Evolutionary conservation across 2,329 filamentous ascomycete species (phyloP), one percentile per base, ranked within the genome.

Genomic region (Thermochaetoides dissita): DNA sequence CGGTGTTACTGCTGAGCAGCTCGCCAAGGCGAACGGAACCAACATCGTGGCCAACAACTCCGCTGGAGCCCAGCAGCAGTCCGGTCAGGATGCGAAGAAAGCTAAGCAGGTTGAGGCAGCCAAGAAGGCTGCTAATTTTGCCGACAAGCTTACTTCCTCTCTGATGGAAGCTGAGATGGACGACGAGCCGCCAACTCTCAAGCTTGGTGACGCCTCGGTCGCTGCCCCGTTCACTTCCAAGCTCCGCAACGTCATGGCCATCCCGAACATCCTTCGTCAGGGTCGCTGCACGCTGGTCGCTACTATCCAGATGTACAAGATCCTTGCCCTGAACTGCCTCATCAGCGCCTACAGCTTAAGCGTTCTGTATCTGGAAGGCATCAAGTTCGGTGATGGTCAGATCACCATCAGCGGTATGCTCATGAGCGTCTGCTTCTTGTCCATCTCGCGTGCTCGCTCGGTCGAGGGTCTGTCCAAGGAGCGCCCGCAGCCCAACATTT

Each of bases 251-350:
- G 91, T 98, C 45, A 77, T 98, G 54, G 91, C 91, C 33, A 87
- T 98, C 45, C 89, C 91, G 40, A 98, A 98, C 66, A 98, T 98
- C 55, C 91, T 98, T 56, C 84, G 91, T 45, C 91, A 98, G 67
- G 91, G 91, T 44, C 84, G 91, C 48, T 98, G 91, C 68, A 98
- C 91, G 7, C 77, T 98, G 12, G 91, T 98, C 42, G 91, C 91
- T 30, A 98, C 91, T 0, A 96, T 98, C 51, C 91, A 98, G 69
- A 98, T 98, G 89, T 98, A 98, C 78, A 98, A 95, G 74, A 98
- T 98, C 55, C 76, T 98, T 40, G 91, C 91, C 7, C 69, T 98
- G 46, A 98, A 98, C 70, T 98, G 91, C 60, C 71, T 98, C 53
- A 98, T 98, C 59, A 94, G 85, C 53, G 91, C 91, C 33, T 98